These are phyloP conservation scores for Aspergillus melleus DNA, from an alignment of 2,329 filamentous ascomycete species.

Conservation along the genomic window DNA sequence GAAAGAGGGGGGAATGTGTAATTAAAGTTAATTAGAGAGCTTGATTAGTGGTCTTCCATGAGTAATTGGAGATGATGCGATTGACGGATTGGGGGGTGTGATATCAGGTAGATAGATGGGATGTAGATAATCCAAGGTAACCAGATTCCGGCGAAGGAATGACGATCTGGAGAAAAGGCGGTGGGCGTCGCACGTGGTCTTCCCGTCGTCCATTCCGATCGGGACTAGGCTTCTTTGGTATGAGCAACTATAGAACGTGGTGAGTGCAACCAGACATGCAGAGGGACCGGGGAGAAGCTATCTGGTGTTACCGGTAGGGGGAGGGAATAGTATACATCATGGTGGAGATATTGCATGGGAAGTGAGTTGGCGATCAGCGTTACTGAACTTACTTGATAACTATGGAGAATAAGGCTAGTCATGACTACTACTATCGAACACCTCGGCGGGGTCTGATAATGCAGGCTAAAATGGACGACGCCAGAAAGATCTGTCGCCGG, in stretches of 20 bases:
- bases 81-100: too few relatives aligned
- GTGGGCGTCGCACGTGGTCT: conserved; percentile 6
- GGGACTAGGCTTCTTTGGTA: background rate
- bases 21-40: too few relatives aligned
- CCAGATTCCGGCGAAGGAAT: background rate
- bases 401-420: too few relatives aligned
- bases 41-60: background rate
- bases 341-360: background rate
- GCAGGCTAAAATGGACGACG: conserved; percentile 1
- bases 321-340: background rate
- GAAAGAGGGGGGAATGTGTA: background rate
- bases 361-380: background rate
- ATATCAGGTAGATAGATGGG: background rate
- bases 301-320: background rate
- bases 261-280: too few relatives aligned
- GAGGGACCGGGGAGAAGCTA: background rate
- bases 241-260: too few relatives aligned
- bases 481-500: background rate
- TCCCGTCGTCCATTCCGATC: background rate
- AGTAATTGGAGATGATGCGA: background rate
- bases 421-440: background rate
- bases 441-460: conserved; percentile 3
- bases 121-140: background rate
- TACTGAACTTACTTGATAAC: background rate
- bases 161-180: conserved; percentile 7